Conservation (phyloP, 805 yeast species). For the Blastobotrys peoriensis region DNA sequence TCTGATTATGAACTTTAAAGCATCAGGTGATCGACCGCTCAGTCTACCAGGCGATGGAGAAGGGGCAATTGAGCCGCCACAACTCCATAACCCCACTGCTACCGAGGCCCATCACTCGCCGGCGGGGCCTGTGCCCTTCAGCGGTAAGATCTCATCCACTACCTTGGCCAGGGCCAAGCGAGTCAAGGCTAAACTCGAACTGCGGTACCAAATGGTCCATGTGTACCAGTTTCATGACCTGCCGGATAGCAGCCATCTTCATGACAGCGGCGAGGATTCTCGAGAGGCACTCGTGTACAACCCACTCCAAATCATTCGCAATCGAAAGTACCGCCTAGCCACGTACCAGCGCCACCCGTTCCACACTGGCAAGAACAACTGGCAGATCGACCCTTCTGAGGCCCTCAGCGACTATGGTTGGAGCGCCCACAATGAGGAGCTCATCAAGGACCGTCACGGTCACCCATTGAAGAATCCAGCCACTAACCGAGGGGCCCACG, state of each 20-base stretch:
- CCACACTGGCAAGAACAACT: constrained; percentile 3
- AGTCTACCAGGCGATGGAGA: no score
- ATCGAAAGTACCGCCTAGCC: constrained; percentile 39
- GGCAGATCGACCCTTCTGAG: constrained; percentile 25
- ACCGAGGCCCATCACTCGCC: background rate
- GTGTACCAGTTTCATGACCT: constrained; percentile 12
- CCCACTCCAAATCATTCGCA: constrained; percentile 76
- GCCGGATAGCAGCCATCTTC: background rate
- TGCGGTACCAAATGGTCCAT: constrained; percentile 22
- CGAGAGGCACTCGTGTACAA: constrained; percentile 43
- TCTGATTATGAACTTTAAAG: constrained; percentile 16
- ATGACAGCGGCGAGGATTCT: background rate
- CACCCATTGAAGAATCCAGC: constrained; percentile 7
- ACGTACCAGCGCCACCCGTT: background rate
- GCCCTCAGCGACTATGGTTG: constrained; percentile 23
- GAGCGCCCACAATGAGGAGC: constrained; percentile 14
- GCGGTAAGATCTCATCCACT: constrained; percentile 10
- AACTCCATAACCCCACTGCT: background rate
- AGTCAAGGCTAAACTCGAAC: constrained; percentile 28
- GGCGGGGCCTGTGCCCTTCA: background rate
- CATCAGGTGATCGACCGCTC: background rate
- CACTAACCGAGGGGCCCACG: background rate
- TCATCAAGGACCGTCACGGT: constrained; percentile 18
- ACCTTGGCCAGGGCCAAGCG: constrained; percentile 22
- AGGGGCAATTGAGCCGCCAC: background rate